Percentiles rank a stretch among this genome's conserved stretches.
These are phyloP conservation scores for Populus deltoides DNA, from an alignment of 345 rosid genomes.

Conservation along the genomic window DNA sequence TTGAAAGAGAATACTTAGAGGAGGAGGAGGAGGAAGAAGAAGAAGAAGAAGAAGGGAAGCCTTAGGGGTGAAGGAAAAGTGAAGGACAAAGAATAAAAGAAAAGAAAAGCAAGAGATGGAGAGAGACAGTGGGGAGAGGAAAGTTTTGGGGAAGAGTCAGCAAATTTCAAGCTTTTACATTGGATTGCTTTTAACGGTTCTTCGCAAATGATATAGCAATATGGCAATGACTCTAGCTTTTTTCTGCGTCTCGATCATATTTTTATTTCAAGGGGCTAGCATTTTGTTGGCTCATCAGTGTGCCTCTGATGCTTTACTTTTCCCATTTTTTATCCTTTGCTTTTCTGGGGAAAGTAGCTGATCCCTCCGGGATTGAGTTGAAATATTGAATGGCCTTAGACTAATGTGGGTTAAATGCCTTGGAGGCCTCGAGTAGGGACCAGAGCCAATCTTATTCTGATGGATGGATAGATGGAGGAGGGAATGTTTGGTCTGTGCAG, in stretches of 20 bases:
- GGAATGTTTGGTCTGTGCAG: neutral
- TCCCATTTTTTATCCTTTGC: neutral
- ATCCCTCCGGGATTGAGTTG: neutral
- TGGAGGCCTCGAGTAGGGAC: neutral
- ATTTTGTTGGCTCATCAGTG: constrained; percentile 24
- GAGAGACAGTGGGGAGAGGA: constrained; percentile 15
- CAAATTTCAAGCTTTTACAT: constrained; percentile 26
- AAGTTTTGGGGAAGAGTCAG: constrained; percentile 21
- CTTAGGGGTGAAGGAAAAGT: constrained; percentile 44
- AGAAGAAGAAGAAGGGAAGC: constrained; percentile 25
- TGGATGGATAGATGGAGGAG: neutral
- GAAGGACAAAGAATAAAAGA: neutral
- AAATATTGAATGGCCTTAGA: neutral
- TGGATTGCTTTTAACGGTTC: constrained; percentile 10
- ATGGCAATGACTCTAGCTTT: neutral
- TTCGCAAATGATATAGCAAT: constrained; percentile 8
- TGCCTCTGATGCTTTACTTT: neutral
- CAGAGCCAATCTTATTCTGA: neutral
- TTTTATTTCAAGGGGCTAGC: neutral
- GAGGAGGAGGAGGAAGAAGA: neutral
- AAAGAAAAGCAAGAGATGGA: constrained; percentile 3
- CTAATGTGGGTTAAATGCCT: neutral
- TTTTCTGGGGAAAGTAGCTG: constrained; percentile 1
- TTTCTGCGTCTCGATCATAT: neutral
- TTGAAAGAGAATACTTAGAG: constrained; percentile 18